A percentile compares a stretch with the other conserved stretches of the same genome.
Evolutionary conservation across 2,329 filamentous ascomycete genomes (phyloP).

Genomic region (Dothistroma septosporum): DNA sequence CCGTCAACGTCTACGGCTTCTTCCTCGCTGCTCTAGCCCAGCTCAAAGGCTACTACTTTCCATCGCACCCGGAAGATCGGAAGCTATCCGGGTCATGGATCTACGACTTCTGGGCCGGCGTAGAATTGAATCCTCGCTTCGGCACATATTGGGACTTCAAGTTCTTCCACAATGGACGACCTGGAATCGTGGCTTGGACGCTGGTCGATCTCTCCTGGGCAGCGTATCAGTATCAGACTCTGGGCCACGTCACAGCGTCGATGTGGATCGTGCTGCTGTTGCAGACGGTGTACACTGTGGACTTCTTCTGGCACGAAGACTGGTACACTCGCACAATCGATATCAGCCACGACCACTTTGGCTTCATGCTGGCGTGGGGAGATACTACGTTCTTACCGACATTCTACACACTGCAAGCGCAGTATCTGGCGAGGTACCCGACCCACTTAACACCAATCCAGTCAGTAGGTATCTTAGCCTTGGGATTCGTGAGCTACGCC

Average conservation of each 20-base stretch:
- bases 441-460: slow-evolving; percentile 15
- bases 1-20: slow-evolving; percentile 9
- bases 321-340: slow-evolving; percentile 64
- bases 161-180: slow-evolving; percentile 78
- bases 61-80: slow-evolving; percentile 6
- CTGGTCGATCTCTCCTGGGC: slow-evolving; percentile 78
- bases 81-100: slow-evolving; percentile 10
- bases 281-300: slow-evolving; percentile 77
- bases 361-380: slow-evolving; percentile 25
- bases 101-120: slow-evolving; percentile 10
- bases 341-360: slow-evolving; percentile 25
- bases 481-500: slow-evolving; percentile 16
- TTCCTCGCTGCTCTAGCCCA: slow-evolving; percentile 1
- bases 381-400: slow-evolving; percentile 22
- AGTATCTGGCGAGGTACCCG: slow-evolving; percentile 77
- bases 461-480: slow-evolving; percentile 11
- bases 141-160: slow-evolving; percentile 83
- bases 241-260: slow-evolving; percentile 77
- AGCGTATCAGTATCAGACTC: slow-evolving; percentile 80
- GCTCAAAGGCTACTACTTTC: slow-evolving; percentile 9
- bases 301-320: slow-evolving; percentile 85
- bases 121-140: slow-evolving; percentile 81
- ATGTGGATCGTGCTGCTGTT: slow-evolving; percentile 73
- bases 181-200: slow-evolving; percentile 83
- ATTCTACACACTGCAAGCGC: slow-evolving; percentile 66